Percentiles rank a stretch among this genome's conserved stretches.
Conservation (phyloP, 1,284 basidiomycete genomes). For the Ceratobasidium sp. region DNA sequence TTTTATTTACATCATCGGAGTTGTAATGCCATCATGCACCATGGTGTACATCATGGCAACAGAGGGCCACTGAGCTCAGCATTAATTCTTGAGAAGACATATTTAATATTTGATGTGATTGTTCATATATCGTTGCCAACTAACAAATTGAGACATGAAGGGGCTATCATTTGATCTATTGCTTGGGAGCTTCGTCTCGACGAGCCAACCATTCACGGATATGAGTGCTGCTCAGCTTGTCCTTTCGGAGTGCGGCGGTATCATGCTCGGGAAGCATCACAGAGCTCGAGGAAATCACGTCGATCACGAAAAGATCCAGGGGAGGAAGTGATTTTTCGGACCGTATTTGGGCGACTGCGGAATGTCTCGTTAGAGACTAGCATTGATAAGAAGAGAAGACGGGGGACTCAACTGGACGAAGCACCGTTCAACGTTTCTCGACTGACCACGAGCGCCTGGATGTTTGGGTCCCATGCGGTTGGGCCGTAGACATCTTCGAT, state of each 20-base stretch:
- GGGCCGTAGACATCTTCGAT: slow-evolving; percentile 88
- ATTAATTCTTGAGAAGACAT: not conserved
- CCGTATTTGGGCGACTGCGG: slow-evolving; percentile 68
- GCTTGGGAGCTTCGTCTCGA: slow-evolving; percentile 1
- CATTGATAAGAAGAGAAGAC: not conserved
- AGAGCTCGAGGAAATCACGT: slow-evolving; percentile 78
- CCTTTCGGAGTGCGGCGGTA: slow-evolving; percentile 68
- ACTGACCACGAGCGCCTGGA: slow-evolving; percentile 88
- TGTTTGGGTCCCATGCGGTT: slow-evolving; percentile 80
- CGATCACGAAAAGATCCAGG: slow-evolving; percentile 78
- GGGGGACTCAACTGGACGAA: slow-evolving; percentile 59
- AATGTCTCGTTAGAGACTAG: slow-evolving; percentile 15
- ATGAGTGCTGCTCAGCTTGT: slow-evolving; percentile 90
- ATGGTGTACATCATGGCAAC: not conserved
- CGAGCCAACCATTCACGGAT: slow-evolving; percentile 81
- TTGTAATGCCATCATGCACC: slow-evolving; percentile 1
- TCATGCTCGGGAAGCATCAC: slow-evolving; percentile 67
- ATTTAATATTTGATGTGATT: slow-evolving; percentile 1
- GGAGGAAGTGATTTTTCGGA: slow-evolving; percentile 62
- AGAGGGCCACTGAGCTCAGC: too few relatives aligned
- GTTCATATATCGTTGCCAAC: not conserved
- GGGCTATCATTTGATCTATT: not conserved
- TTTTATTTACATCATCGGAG: not conserved
- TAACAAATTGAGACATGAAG: not conserved
- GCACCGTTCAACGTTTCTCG: slow-evolving; percentile 84